Evolutionary conservation across 2,329 filamentous ascomycete genomes (phyloP).

Genomic region (Aureobasidium musti): DNA sequence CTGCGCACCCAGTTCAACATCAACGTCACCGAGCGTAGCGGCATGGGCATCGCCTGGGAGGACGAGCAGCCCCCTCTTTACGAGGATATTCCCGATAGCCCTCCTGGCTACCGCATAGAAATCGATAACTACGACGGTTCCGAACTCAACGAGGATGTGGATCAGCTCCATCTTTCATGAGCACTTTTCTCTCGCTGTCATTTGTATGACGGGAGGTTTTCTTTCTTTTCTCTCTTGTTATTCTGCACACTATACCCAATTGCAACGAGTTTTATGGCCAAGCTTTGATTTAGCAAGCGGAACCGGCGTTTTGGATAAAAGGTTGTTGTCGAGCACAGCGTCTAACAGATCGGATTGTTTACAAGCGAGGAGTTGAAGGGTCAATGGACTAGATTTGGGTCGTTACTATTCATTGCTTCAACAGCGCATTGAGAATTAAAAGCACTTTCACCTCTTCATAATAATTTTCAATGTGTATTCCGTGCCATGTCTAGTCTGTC

Average conservation of each 20-base stretch:
- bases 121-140: conserved; percentile 53
- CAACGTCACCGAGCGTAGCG: conserved; percentile 76
- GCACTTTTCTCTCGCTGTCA: conserved; percentile 2
- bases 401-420: conserved; percentile 18
- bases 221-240: conserved; percentile 5
- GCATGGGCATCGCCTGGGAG: conserved; percentile 93
- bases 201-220: neutral
- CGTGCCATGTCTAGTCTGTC: neutral
- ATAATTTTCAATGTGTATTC: neutral
- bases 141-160: conserved; percentile 51
- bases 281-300: conserved; percentile 16
- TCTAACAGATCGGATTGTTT: conserved; percentile 1
- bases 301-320: conserved; percentile 12
- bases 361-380: conserved; percentile 5
- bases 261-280: conserved; percentile 24
- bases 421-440: conserved; percentile 22
- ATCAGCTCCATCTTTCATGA: conserved; percentile 44
- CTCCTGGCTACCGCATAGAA: conserved; percentile 58
- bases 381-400: conserved; percentile 11
- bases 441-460: conserved; percentile 8
- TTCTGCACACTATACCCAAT: conserved; percentile 25
- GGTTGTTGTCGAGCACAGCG: conserved; percentile 13
- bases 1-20: conserved; percentile 89
- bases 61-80: conserved; percentile 94
- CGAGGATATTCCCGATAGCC: conserved; percentile 85